A percentile compares a stretch with the other conserved stretches of the same genome.
phyloP scores from a whole-genome alignment of 306 rosid genomes.

The Begonia loranthoides region DNA sequence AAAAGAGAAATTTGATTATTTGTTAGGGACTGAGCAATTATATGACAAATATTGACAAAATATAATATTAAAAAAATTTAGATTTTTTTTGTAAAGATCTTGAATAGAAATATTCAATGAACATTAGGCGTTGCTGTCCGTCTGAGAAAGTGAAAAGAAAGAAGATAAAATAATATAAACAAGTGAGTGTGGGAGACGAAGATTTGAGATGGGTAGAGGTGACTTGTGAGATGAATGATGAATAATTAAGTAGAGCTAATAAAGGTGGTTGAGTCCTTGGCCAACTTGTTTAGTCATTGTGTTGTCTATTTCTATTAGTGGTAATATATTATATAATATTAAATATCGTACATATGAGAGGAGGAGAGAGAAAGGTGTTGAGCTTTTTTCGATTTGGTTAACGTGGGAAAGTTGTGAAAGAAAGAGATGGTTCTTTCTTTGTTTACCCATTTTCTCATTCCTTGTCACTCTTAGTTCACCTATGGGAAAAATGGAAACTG shows the following conservation, averaged over 20 bases:
- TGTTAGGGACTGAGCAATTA: no score
- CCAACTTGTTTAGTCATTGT: conserved; percentile 25
- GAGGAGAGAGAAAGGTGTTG: conserved; percentile 11
- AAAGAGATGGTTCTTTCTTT: conserved; percentile 56
- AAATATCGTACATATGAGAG: conserved; percentile 3
- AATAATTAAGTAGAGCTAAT: conserved; percentile 17
- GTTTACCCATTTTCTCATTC: conserved; percentile 7
- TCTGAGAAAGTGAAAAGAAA: no score
- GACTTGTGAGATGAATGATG: conserved; percentile 21
- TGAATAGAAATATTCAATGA: no score
- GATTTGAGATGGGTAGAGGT: not conserved
- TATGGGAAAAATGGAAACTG: conserved; percentile 3
- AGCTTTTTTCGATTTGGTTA: conserved; percentile 86
- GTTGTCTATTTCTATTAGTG: conserved; percentile 62
- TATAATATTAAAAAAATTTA: no score
- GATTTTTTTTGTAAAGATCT: no score
- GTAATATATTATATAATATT: conserved; percentile 18
- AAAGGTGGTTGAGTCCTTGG: conserved; percentile 40
- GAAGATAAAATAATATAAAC: no score
- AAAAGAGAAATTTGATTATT: no score
- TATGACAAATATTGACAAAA: no score
- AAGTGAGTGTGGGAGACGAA: no score
- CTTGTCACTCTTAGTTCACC: conserved; percentile 13
- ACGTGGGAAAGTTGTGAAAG: conserved; percentile 79
- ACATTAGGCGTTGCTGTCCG: no score